Conservation (phyloP, 2,329 filamentous ascomycete genomes). For the Aspergillus udagawae region DNA sequence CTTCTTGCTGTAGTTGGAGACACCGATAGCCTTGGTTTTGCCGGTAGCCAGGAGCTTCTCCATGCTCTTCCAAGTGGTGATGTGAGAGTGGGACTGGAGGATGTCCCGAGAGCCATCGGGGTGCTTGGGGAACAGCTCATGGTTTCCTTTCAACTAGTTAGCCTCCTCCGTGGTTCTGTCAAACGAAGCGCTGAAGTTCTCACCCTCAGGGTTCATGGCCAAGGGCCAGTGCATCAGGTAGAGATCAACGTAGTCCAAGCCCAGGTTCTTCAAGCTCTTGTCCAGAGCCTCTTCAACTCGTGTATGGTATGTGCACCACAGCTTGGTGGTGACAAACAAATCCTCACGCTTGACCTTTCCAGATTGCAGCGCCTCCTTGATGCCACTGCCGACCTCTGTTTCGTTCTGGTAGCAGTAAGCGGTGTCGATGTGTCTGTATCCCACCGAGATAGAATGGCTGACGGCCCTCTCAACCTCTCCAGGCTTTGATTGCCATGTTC, state of each 20-base stretch:
- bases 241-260: constrained; percentile 77
- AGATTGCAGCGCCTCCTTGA: constrained; percentile 66
- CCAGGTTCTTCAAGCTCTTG: constrained; percentile 67
- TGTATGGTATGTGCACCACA: constrained; percentile 76
- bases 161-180: neutral
- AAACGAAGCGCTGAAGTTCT: constrained; percentile 2
- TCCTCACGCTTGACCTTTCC: constrained; percentile 71
- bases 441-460: constrained; percentile 49
- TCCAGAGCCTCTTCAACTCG: constrained; percentile 66
- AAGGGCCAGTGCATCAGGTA: constrained; percentile 82
- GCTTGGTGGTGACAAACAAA: constrained; percentile 79
- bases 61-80: constrained; percentile 72
- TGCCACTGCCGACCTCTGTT: constrained; percentile 73
- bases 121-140: constrained; percentile 63
- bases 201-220: constrained; percentile 70
- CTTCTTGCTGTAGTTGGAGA: constrained; percentile 56
- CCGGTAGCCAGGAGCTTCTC: constrained; percentile 54
- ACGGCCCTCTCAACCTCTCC: constrained; percentile 59
- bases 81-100: constrained; percentile 63
- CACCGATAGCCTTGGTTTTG: constrained; percentile 55
- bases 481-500: constrained; percentile 62
- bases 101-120: constrained; percentile 72
- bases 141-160: constrained; percentile 25
- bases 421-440: constrained; percentile 41
- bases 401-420: constrained; percentile 55